phyloP scores from a whole-genome alignment of 1,284 basidiomycete species.

The Cryptococcus sp. region DNA sequence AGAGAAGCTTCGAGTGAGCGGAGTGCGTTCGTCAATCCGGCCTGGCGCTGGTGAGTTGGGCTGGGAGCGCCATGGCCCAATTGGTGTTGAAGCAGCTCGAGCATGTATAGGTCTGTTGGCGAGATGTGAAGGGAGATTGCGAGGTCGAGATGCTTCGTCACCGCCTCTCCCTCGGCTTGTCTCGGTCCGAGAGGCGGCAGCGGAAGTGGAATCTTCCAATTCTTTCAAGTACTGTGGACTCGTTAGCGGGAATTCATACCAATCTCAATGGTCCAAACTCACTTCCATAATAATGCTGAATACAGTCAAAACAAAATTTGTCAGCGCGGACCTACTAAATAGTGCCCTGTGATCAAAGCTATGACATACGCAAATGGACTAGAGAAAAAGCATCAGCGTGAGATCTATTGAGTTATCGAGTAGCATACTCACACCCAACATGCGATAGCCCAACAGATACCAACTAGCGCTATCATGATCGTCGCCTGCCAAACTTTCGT shows the following conservation, averaged over 20 bases:
- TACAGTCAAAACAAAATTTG: background rate
- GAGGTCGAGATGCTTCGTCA: background rate
- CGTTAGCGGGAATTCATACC: background rate
- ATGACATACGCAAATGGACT: conserved; percentile 44
- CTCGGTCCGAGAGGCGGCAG: conserved; percentile 5
- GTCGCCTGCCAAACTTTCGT: conserved; percentile 75
- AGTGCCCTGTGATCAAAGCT: conserved; percentile 56
- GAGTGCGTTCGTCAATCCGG: conserved; percentile 60
- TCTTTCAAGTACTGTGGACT: conserved; percentile 73
- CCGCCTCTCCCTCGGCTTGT: background rate
- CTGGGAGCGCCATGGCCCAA: conserved; percentile 31
- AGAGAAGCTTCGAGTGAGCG: conserved; percentile 66
- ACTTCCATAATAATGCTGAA: conserved; percentile 90
- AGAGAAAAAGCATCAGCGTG: background rate
- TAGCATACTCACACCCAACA: conserved; percentile 70
- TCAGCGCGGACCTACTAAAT: too few species aligned
- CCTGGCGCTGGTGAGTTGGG: conserved; percentile 14
- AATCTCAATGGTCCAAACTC: conserved; percentile 24
- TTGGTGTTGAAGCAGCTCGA: conserved; percentile 58
- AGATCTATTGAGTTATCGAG: background rate
- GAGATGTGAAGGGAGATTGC: conserved; percentile 9
- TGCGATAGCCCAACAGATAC: conserved; percentile 91
- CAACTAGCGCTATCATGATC: conserved; percentile 75
- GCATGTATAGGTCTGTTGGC: conserved; percentile 53
- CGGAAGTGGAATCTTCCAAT: conserved; percentile 55